Evolutionary conservation across 2,329 filamentous ascomycete genomes (phyloP), one percentile per base, ranked within the genome.

Genomic region (Mollisia scopiformis): DNA sequence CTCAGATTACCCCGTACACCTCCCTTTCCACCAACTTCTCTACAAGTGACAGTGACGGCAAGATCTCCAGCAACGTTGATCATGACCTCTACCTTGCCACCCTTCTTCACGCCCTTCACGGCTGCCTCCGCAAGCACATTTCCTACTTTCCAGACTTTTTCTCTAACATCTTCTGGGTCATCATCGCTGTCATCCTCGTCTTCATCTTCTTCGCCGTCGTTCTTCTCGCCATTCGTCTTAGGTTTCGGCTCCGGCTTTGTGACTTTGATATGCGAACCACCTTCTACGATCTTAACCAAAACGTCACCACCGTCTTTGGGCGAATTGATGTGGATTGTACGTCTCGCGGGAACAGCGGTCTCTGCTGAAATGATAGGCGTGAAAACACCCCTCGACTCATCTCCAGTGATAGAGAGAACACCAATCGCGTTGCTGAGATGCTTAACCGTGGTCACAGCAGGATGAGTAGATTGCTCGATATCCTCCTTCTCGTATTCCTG

Each of bases 401-500:
- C 81, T 41, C 80, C 82, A 14, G 81, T 80, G 60, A 86, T 79
- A 69, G 88, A 86, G 65, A 96, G 84, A 56, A 98, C 90, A 75
- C 95, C 95, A 65, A 99, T 91, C 64, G 94, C 91, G 74, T 93
- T 90, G 70, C 87, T 83, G 65, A 96, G 88, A 80, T 99, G 95
- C 71, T 93, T 92, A 55, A 96, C 93, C 16, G 93, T 94, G 33
- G 94, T 97, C 66, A 99, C 93, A 74, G 93, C 92, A 55, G 95
- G 89, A 82, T 99, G 94, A 51, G 93, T 96, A 65, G 92, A 96
- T 83, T 97, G 93, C 75, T 96, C 91, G 69, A 99, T 96, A 74
- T 98, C 94, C 68, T 92, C 88, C 69, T 87, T 84, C 71, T 99
- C 95, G 77, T 96, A 99, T 77, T 97, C 94, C 77, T 93, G 88